A percentile compares a stretch with the other conserved stretches of the same genome.
Conservation (phyloP, 768 basidiomycete genomes). For the Tulasnella sp. region DNA sequence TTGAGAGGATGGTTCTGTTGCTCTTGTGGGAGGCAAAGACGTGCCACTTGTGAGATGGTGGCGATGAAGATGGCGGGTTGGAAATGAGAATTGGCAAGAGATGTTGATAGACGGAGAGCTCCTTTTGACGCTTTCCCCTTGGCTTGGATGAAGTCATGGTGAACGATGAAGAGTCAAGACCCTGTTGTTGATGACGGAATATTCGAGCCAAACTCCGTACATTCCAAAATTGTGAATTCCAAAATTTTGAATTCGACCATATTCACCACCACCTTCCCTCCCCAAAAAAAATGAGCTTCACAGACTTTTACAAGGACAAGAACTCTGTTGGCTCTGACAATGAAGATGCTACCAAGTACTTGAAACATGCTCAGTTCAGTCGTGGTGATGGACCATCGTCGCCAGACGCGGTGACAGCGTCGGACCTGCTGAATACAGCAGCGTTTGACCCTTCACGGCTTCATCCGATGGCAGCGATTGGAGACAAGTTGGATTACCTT, state of each 20-base stretch:
- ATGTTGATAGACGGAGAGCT: not conserved
- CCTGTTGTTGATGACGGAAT: not conserved
- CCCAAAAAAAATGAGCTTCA: not conserved
- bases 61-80: not conserved
- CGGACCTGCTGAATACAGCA: slow-evolving; percentile 65
- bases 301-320: slow-evolving; percentile 14
- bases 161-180: not conserved
- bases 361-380: slow-evolving; percentile 12
- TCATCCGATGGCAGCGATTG: slow-evolving; percentile 85
- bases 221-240: not conserved
- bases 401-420: slow-evolving; percentile 47
- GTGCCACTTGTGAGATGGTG: not conserved
- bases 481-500: slow-evolving; percentile 90
- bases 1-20: too few species aligned
- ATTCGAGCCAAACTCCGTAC: not conserved
- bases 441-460: slow-evolving; percentile 85
- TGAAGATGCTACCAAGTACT: slow-evolving; percentile 4
- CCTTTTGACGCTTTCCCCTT: not conserved
- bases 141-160: not conserved
- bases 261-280: not conserved
- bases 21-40: not conserved
- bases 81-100: not conserved
- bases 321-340: not conserved
- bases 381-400: slow-evolving; percentile 17
- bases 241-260: slow-evolving; percentile 9